Percentiles rank a stretch among this genome's conserved stretches.
These are phyloP conservation scores for Ashbya aceris DNA, from an alignment of 1,139 yeast species.

Conservation along the genomic window DNA sequence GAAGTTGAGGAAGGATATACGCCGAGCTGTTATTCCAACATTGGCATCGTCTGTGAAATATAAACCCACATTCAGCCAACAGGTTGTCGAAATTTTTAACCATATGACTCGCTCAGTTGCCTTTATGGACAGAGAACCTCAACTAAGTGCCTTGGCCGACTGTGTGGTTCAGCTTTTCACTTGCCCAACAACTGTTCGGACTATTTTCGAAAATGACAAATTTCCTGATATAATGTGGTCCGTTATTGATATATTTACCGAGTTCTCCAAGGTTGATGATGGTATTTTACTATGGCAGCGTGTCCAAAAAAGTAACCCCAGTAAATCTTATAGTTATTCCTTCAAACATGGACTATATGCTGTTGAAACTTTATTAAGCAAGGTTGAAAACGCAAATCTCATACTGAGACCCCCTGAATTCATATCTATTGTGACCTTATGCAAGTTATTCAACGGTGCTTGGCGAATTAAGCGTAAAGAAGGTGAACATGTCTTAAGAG, in stretches of 20 bases:
- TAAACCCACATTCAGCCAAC: slow-evolving; percentile 43
- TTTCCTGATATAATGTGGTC: slow-evolving; percentile 42
- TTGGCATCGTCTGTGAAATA: slow-evolving; percentile 40
- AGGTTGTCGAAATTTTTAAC: slow-evolving; percentile 49
- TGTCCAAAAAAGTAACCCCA: slow-evolving; percentile 51
- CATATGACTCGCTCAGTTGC: slow-evolving; percentile 41
- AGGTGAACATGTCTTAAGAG: slow-evolving; percentile 62
- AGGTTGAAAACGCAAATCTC: slow-evolving; percentile 25
- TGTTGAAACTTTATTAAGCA: slow-evolving; percentile 38
- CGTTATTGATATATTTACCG: slow-evolving; percentile 38
- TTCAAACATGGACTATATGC: slow-evolving; percentile 53
- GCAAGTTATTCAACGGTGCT: slow-evolving; percentile 49
- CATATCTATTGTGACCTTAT: slow-evolving; percentile 34
- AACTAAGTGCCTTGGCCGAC: slow-evolving; percentile 43
- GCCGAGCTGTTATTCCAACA: slow-evolving; percentile 43
- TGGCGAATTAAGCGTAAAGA: slow-evolving; percentile 47
- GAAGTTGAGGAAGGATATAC: slow-evolving; percentile 38
- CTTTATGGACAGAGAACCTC: slow-evolving; percentile 56
- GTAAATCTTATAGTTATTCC: slow-evolving; percentile 61
- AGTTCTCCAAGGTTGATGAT: slow-evolving; percentile 32
- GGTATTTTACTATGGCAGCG: slow-evolving; percentile 48
- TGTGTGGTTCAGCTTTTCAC: slow-evolving; percentile 56
- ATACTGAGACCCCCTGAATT: slow-evolving; percentile 32
- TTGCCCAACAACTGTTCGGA: slow-evolving; percentile 48
- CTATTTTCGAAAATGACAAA: slow-evolving; percentile 33